Base-by-base conservation (phyloP, 176 grass and related monocot genomes). In the Musa acuminata region DNA sequence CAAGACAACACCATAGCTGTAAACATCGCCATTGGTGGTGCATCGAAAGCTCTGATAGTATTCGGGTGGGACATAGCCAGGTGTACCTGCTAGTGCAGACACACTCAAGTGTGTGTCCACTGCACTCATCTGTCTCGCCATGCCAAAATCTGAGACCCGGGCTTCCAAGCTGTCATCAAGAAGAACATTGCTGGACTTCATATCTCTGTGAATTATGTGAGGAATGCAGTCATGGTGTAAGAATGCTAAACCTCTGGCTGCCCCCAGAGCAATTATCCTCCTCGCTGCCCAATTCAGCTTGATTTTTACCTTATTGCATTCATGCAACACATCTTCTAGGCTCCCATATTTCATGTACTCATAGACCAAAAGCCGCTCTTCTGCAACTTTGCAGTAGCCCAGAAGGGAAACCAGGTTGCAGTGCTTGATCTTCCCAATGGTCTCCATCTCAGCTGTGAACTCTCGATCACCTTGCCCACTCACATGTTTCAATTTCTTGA, bases 151-250 rank as follows among this genome's bases (percentile, higher is more conserved):
- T 3, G 78, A 80, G 54, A 80, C 78, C 49, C 78, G 62, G 0
- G 69, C 78, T 27, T 80, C 78, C 69, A 73, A 73, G 8, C 64
- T 62, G 14, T 80, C 78, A 8, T 80, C 78, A 19, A 80, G 49
- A 53, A 80, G 78, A 55, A 80, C 78, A n/a, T 80, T 80, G 68
- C 78, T 80, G 13, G 78, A 80, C 8, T 80, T 80, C 78, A 80
- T 80, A n/a, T 80, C 78, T 14, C 78, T 72, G 69, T 80, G 78
- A 50, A 80, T 72, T 51, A 80, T 80, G 21, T 62, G 78, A 17
- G 78, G 78, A 11, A n/a, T 62, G 78, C 78, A 80, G 55, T 53
- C 73, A 9, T 80, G 78, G 78, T 80, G 78, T 12, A 80, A 58
- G 69, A 80, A 80, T 62, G 69, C 78, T 35, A 80, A 52, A 26